A percentile compares a stretch with the other conserved stretches of the same genome.
phyloP scores from a whole-genome alignment of 805 yeast species.

The Yarrowia keelungensis region DNA sequence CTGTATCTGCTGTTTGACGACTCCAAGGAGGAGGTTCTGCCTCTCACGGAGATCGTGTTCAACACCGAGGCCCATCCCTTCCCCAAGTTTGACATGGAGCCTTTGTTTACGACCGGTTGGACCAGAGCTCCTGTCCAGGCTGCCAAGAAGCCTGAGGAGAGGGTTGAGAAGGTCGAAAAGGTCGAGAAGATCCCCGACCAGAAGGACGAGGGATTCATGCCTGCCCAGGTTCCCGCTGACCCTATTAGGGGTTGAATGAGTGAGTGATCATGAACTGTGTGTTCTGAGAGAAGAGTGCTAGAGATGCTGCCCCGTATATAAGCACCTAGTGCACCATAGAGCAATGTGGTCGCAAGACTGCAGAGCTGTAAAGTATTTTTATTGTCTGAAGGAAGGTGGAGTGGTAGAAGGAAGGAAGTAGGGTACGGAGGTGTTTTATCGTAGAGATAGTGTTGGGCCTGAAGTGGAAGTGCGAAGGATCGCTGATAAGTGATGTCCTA shows the following conservation, averaged over 20 bases:
- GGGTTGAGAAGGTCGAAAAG: conserved; percentile 1
- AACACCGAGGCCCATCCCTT: conserved; percentile 95
- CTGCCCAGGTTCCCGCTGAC: conserved; percentile 30
- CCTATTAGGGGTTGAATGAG: conserved; percentile 6
- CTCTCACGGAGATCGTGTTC: conserved; percentile 74
- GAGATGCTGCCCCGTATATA: too few relatives aligned
- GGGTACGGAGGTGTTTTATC: too few relatives aligned
- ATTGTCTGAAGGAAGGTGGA: too few relatives aligned
- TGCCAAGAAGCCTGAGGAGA: not conserved
- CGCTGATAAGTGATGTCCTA: too few relatives aligned
- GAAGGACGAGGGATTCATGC: conserved; percentile 1
- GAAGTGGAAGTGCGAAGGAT: too few relatives aligned
- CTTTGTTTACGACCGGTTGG: conserved; percentile 69
- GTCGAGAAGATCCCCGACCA: not conserved
- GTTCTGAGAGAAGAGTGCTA: too few relatives aligned
- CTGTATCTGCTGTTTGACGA: conserved; percentile 68
- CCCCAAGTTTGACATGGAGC: conserved; percentile 68
- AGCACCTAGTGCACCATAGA: too few relatives aligned
- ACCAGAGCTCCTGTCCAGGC: conserved; percentile 24
- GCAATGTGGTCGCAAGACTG: too few relatives aligned
- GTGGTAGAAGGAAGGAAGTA: too few relatives aligned
- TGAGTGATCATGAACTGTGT: not conserved
- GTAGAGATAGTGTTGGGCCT: too few relatives aligned
- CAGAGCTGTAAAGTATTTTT: too few relatives aligned
- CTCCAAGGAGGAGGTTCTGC: conserved; percentile 61